phyloP scores from a whole-genome alignment of 192 early-diverging fungal genomes.

The Backusella liffmaniae region DNA sequence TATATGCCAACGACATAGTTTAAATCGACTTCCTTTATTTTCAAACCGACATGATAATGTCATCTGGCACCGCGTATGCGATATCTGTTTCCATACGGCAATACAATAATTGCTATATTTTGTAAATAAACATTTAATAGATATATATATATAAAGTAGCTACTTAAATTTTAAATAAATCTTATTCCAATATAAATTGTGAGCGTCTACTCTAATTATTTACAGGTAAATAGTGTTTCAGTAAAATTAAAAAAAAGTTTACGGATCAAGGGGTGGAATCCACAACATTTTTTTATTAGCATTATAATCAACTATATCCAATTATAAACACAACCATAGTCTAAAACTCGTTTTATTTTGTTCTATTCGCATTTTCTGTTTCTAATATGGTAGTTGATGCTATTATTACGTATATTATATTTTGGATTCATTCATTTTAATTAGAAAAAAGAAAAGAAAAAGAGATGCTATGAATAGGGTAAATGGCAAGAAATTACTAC shows the following conservation, averaged over 20 bases:
- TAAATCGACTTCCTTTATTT: conserved; percentile 31
- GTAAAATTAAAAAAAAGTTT: conserved; percentile 3
- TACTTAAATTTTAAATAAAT: not conserved
- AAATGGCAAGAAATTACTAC: not conserved
- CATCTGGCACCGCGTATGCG: conserved; percentile 23
- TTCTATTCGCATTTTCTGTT: not conserved
- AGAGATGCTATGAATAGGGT: not conserved
- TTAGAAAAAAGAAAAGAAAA: not conserved
- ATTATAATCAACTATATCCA: not conserved
- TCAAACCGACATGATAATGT: not conserved
- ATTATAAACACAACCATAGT: not conserved
- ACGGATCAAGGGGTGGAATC: not conserved
- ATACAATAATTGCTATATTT: not conserved
- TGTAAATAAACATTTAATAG: not conserved
- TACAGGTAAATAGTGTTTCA: not conserved
- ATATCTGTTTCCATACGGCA: conserved; percentile 19
- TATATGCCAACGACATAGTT: conserved; percentile 27
- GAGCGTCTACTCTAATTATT: not conserved
- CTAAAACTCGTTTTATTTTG: not conserved
- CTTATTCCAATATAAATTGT: not conserved
- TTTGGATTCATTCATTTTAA: too few species aligned
- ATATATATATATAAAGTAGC: not conserved
- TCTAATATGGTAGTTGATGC: not conserved
- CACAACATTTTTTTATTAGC: not conserved
- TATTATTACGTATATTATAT: not conserved